Evolutionary conservation across 805 yeast genomes (phyloP), one percentile per base, ranked within the genome.

Genomic region (Candida silvatica): DNA sequence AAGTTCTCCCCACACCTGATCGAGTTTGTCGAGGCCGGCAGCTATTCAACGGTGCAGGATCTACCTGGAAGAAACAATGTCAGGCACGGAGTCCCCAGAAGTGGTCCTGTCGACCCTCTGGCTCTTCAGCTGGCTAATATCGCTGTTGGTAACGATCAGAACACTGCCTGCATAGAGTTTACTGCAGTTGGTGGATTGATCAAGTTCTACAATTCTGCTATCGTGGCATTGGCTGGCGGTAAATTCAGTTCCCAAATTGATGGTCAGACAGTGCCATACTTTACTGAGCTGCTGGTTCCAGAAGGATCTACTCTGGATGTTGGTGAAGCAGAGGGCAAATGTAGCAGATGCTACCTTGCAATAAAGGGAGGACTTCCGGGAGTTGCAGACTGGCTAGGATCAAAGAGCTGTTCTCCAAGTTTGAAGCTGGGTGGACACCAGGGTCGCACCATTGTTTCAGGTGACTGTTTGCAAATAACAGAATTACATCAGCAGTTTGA

Each of bases 1-100:
- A 29, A 28, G 1, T 53, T 43, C 32, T 17, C 20, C 6, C 53
- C 58, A 16, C 43, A 40, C 17, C 33, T 52, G 7, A 36, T 52
- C 29, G 58, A 52, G 26, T 51, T 52, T 34, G 39, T 39, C 16
- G 51, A 52, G 6, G 61, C 68, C 3, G 73, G 73, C 41, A 72
- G 71, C 20, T 69, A 69, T 51, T 69, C 76, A 24, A 67, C 74
- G 1, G 67, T 69, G 24, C 76, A 69, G 47, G 76, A 69, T 47
- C 64, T 58, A 42, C 62, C 62, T 1, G 64, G 62, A 16, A 43
- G 52, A 31, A 37, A 37, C 17, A 33, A 28, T n/a, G n/a, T 29
- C 16, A 47, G 45, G 29, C 52, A 50, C 29, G 58, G 58, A 34
- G 46, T 53, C 26, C 58, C 58, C 14, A 31, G 37, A 20, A 28